Conservation (phyloP, 169 alveolate species). For the Cystoisospora suis region DNA sequence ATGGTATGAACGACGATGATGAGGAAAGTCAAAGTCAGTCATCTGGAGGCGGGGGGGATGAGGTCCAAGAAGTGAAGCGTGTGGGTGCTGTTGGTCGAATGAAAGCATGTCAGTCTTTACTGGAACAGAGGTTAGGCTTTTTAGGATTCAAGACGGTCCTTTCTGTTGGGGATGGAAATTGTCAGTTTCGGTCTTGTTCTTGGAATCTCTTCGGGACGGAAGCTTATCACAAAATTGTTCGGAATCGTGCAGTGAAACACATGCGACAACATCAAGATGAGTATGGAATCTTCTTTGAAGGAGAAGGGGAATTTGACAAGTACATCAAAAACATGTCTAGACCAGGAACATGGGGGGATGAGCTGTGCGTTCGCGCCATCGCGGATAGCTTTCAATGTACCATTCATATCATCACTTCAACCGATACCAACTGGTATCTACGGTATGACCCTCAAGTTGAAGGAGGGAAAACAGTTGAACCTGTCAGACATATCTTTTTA, state of each 20-base stretch:
- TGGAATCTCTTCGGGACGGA: constrained; percentile 71
- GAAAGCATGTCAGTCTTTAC: constrained; percentile 40
- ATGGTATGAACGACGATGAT: too few relatives aligned
- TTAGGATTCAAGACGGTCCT: constrained; percentile 66
- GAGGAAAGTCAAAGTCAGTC: background rate
- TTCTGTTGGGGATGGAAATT: constrained; percentile 75
- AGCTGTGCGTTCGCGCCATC: constrained; percentile 72
- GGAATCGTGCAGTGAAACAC: constrained; percentile 67
- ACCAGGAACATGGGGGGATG: constrained; percentile 79
- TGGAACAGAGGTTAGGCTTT: constrained; percentile 68
- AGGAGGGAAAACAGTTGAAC: constrained; percentile 4
- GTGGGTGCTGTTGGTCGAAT: constrained; percentile 17
- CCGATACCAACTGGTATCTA: constrained; percentile 70
- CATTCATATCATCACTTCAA: constrained; percentile 75
- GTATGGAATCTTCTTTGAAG: constrained; percentile 69
- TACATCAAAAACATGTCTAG: constrained; percentile 69
- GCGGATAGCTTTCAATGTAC: constrained; percentile 76
- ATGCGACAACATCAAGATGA: constrained; percentile 66
- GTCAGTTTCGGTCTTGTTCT: constrained; percentile 75
- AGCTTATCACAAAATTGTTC: constrained; percentile 68
- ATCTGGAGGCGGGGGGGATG: background rate
- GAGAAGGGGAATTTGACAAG: constrained; percentile 13
- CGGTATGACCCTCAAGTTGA: constrained; percentile 64
- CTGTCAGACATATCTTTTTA: constrained; percentile 69
- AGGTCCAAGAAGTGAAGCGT: background rate